Base-by-base conservation (phyloP, 2,329 filamentous ascomycete genomes). In the Ceratocystis cubensis region DNA sequence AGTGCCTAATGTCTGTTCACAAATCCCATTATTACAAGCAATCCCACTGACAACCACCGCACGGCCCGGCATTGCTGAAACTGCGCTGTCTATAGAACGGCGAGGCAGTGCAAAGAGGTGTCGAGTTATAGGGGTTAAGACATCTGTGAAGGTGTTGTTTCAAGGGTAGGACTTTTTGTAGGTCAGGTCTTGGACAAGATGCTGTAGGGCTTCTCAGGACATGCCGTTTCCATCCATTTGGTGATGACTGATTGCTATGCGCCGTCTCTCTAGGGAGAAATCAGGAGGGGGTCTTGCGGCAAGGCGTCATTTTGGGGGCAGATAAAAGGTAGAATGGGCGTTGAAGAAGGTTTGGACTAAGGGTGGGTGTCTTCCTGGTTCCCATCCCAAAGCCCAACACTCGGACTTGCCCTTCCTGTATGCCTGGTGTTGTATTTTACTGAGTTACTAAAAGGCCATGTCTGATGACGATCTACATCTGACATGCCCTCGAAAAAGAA, bases 31-130 rank as follows among this genome's bases (percentile, higher is more conserved):
- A 30, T n/a, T 7, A n/a, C 56, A 8, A 15, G 56, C 17, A 57
- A 57, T 30, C 17, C 8, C 53, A 57, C n/a, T 22, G 17, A 20
- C 41, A 63, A 63, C 30, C 22, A 33, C 22, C 41, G 61, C 41
- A 63, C 44, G 44, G 41, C 61, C 61, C 61, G 61, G 61, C 44
- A 63, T 63, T 63, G 61, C 28, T 63, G 61, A 20, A 46, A 48
- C 44, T 30, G 41, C 22, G 46, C 20, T 48, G 25, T 7, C 56
- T 63, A 63, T 50, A 63, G 61, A 63, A 63, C 61, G n/a, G n/a
- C 22, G 46, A 17, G 61, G 61, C 61, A 48, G 61, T 63, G 61
- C 61, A 50, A 41, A 15, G 22, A 25, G 53, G 30, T 37, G 28
- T n/a, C 3, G 13, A 37, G 8, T 5, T 28, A 53, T 53, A 28